Evolutionary conservation across 1,284 basidiomycete genomes (phyloP).

Genomic region (Sanghuangporus sanghuang): DNA sequence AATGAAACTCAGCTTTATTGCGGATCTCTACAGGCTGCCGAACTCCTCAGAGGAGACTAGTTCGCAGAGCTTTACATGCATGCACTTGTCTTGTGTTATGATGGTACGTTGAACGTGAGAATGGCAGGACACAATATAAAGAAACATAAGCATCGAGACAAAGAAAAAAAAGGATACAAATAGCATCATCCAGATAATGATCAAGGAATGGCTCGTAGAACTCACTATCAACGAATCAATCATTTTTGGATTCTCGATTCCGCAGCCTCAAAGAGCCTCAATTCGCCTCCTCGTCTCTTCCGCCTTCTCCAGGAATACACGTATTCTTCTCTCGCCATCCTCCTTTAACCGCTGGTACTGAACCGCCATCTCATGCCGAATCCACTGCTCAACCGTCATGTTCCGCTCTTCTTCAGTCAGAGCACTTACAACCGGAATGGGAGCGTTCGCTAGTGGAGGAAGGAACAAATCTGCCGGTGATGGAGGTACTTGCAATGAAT

Average conservation of each 20-base stretch:
- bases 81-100: neutral
- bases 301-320: conserved; percentile 51
- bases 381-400: conserved; percentile 77
- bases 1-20: no score
- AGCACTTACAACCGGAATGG: conserved; percentile 11
- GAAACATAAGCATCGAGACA: no score
- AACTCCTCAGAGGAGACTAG: no score
- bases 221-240: neutral
- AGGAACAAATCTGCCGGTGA: conserved; percentile 11
- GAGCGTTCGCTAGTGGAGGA: conserved; percentile 12
- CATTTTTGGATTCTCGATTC: neutral
- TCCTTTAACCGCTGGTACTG: conserved; percentile 56
- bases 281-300: conserved; percentile 49
- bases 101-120: no score
- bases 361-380: conserved; percentile 60
- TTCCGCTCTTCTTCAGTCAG: conserved; percentile 59
- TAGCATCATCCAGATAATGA: neutral
- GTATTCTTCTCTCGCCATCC: conserved; percentile 58
- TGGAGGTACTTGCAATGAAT: neutral
- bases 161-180: neutral
- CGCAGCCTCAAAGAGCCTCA: conserved; percentile 30
- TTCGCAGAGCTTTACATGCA: neutral
- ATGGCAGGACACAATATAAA: no score
- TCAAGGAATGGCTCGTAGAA: no score
- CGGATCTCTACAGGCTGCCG: no score